Evolutionary conservation across 116 monocot genomes (phyloP).

Genomic region (Zostera marina): DNA sequence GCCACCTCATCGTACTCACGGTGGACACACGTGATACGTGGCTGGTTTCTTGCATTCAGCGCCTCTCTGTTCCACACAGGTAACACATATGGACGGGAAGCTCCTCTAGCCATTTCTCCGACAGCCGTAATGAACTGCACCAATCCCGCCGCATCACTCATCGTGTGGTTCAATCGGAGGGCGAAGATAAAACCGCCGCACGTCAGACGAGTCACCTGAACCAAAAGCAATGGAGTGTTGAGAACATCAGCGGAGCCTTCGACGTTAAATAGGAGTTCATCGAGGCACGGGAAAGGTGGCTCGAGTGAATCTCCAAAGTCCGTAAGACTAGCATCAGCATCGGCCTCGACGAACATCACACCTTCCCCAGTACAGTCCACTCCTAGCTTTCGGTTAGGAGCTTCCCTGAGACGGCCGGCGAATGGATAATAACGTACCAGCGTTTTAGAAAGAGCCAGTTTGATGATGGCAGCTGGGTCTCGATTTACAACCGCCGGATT

Average conservation of each 20-base stretch:
- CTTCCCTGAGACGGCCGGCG: constrained; percentile 46
- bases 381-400: constrained; percentile 21
- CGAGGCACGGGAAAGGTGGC: constrained; percentile 54
- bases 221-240: constrained; percentile 27
- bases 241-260: constrained; percentile 24
- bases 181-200: constrained; percentile 40
- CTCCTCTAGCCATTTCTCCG: constrained; percentile 36
- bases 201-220: constrained; percentile 41
- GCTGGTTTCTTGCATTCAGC: constrained; percentile 9
- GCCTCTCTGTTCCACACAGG: constrained; percentile 35
- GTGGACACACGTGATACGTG: constrained; percentile 9
- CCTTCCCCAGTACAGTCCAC: constrained; percentile 64
- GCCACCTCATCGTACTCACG: constrained; percentile 24
- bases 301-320: constrained; percentile 34
- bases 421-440: constrained; percentile 54
- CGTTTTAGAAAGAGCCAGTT: constrained; percentile 27
- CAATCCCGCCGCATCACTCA: constrained; percentile 25
- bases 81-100: constrained; percentile 8
- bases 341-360: constrained; percentile 50
- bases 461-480: constrained; percentile 32
- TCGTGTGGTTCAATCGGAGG: constrained; percentile 25
- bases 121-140: constrained; percentile 30
- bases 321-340: constrained; percentile 35
- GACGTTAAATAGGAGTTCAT: constrained; percentile 34
- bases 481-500: constrained; percentile 3